Percentiles rank a stretch among this genome's conserved stretches.
These are phyloP conservation scores for Hypsizygus marmoreus DNA, from an alignment of 768 basidiomycete genomes.

Conservation along the genomic window DNA sequence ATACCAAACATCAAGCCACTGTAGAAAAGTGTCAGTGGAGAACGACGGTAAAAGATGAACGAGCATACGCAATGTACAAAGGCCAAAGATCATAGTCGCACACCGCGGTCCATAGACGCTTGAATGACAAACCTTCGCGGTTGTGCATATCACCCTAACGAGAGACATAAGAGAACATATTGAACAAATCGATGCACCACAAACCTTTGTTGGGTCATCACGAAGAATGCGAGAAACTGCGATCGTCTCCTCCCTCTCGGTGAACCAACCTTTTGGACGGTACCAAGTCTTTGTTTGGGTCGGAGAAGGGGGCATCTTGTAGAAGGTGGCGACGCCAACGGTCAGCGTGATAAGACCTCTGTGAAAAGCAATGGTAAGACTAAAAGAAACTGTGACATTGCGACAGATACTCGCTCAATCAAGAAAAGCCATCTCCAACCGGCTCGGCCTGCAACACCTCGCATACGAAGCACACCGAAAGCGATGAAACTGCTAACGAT, in stretches of 20 bases:
- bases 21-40: neutral
- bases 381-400: neutral
- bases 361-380: neutral
- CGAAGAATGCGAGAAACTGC: slow-evolving; percentile 61
- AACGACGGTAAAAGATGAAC: neutral
- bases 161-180: neutral
- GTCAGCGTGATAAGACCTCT: slow-evolving; percentile 50
- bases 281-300: slow-evolving; percentile 62
- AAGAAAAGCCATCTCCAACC: slow-evolving; percentile 68
- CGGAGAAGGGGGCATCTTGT: slow-evolving; percentile 61
- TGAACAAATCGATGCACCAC: neutral
- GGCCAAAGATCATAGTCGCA: slow-evolving; percentile 71
- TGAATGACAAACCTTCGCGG: slow-evolving; percentile 55
- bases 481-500: slow-evolving; percentile 59
- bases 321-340: slow-evolving; percentile 56
- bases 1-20: slow-evolving; percentile 58
- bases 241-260: slow-evolving; percentile 60
- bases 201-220: slow-evolving; percentile 63
- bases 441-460: slow-evolving; percentile 51
- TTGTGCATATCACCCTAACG: slow-evolving; percentile 70
- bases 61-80: slow-evolving; percentile 51
- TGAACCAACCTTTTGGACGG: slow-evolving; percentile 65
- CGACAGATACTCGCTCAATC: slow-evolving; percentile 37
- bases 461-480: slow-evolving; percentile 61
- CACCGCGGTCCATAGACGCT: slow-evolving; percentile 52